phyloP scores from a whole-genome alignment of 768 basidiomycete species.

The Lactarius pseudohatsudake region DNA sequence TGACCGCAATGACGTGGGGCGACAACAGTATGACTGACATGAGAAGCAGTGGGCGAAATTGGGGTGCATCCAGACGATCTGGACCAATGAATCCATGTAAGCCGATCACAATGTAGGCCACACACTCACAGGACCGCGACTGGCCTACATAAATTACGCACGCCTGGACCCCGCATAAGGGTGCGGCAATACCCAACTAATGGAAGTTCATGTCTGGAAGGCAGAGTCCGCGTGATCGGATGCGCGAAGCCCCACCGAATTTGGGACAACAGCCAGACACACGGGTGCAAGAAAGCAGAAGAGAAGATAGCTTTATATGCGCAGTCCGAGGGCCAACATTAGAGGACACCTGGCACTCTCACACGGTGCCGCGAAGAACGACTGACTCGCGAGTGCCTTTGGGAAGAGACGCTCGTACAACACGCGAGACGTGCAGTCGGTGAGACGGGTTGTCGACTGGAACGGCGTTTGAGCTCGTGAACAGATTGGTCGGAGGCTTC shows the following conservation, averaged over 20 bases:
- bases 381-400: not conserved
- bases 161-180: not conserved
- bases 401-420: not conserved
- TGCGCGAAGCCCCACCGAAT: not conserved
- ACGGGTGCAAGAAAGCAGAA: not conserved
- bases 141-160: not conserved
- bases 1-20: not conserved
- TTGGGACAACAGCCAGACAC: not conserved
- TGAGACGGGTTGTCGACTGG: not conserved
- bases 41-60: not conserved
- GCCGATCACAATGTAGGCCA: not conserved
- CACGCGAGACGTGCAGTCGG: not conserved
- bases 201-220: not conserved
- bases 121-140: not conserved
- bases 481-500: too few relatives aligned
- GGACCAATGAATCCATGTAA: not conserved
- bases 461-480: not conserved
- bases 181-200: not conserved
- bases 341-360: not conserved
- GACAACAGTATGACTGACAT: not conserved
- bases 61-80: not conserved
- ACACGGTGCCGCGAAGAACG: not conserved
- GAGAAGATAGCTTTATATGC: not conserved
- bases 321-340: not conserved
- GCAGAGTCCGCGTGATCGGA: not conserved